phyloP scores from a whole-genome alignment of 23 red algal genomes.

The Gracilaria domingensis region DNA sequence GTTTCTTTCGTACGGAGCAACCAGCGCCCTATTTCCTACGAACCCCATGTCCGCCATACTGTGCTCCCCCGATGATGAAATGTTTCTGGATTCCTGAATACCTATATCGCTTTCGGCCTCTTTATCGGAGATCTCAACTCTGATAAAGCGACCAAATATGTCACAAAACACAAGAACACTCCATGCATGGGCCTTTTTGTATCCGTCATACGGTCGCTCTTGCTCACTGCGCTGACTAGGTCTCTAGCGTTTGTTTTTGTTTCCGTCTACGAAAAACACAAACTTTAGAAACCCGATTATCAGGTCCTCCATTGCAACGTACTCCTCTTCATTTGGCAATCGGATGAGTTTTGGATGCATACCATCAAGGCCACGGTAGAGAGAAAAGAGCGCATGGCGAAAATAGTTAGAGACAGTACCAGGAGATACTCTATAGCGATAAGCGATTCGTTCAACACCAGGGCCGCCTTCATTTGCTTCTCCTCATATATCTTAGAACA shows the following conservation, averaged over 20 bases:
- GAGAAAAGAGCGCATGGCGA: too few species aligned
- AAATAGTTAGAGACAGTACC: too few species aligned
- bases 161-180: constrained; percentile 17
- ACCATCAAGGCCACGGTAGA: too few species aligned
- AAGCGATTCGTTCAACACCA: too few species aligned
- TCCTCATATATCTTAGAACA: too few species aligned
- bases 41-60: constrained; percentile 42
- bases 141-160: constrained; percentile 35
- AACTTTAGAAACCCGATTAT: constrained; percentile 16
- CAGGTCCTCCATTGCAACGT: neutral
- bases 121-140: constrained; percentile 18
- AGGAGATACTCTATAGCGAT: too few species aligned
- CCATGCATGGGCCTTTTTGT: constrained; percentile 30
- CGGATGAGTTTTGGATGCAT: constrained; percentile 11
- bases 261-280: constrained; percentile 46
- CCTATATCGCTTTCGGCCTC: constrained; percentile 3
- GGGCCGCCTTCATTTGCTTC: too few species aligned
- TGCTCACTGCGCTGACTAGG: neutral
- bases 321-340: constrained; percentile 10
- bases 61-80: neutral
- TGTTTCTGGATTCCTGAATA: neutral
- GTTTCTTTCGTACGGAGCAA: constrained; percentile 37
- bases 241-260: constrained; percentile 15
- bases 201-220: constrained; percentile 20
- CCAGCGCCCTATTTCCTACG: neutral